Evolutionary conservation across 2,329 filamentous ascomycete genomes (phyloP).

Genomic region (Aspergillus vadensis): DNA sequence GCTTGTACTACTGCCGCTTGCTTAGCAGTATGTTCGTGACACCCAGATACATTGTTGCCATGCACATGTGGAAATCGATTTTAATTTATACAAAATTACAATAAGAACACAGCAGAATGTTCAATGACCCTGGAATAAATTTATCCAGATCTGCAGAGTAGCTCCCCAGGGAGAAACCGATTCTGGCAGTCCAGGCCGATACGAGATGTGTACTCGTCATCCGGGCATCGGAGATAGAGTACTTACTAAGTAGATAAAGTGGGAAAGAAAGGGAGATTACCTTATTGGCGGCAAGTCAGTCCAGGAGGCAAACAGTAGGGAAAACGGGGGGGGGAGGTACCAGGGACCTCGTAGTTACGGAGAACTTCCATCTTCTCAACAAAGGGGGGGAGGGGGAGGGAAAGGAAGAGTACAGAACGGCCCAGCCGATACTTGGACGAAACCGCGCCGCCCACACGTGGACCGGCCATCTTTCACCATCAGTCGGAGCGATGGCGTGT

Average conservation of each 20-base stretch:
- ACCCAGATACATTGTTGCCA: no score
- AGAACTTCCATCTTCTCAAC: neutral
- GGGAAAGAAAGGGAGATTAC: no score
- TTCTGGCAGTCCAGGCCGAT: slow-evolving; percentile 1
- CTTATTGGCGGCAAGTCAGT: no score
- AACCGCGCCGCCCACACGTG: slow-evolving; percentile 18
- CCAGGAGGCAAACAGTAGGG: neutral
- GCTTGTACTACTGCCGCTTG: neutral
- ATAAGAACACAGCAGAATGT: no score
- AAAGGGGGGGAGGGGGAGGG: neutral
- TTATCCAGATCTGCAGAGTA: neutral
- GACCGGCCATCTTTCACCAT: slow-evolving; percentile 33
- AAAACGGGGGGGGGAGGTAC: neutral
- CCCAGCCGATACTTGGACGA: neutral
- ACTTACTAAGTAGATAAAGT: neutral
- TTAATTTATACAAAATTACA: no score
- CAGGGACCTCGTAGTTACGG: no score
- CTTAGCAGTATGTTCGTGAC: neutral
- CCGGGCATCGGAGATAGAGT: neutral
- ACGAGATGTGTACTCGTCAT: neutral
- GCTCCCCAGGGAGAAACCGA: neutral
- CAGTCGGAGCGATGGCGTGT: slow-evolving; percentile 36
- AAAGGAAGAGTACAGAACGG: neutral
- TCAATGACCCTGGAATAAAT: neutral
- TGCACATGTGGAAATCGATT: no score